These are phyloP conservation scores for Dillenia suffruticosa DNA, from an alignment of 164 flowering plant genomes.

Conservation along the genomic window DNA sequence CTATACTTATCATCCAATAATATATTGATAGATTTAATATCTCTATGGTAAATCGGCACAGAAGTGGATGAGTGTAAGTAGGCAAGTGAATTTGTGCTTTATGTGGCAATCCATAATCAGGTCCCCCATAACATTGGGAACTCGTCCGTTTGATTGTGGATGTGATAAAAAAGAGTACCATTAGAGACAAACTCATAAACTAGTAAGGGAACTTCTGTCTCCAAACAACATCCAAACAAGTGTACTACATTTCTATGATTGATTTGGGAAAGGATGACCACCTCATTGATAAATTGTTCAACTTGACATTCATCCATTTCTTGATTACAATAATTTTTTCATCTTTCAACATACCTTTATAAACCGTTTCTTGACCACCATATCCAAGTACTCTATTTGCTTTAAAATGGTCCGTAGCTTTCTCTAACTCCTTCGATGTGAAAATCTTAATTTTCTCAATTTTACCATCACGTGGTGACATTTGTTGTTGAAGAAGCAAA, in stretches of 20 bases:
- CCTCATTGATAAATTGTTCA: not conserved
- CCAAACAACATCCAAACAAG: conserved; percentile 6
- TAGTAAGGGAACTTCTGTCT: conserved; percentile 3
- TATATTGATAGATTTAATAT: not conserved
- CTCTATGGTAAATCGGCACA: conserved; percentile 3
- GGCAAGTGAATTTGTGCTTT: not conserved
- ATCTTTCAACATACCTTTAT: not conserved
- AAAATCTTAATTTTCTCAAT: not conserved
- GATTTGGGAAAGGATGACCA: not conserved
- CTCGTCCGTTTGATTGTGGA: too few species aligned
- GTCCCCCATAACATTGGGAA: not conserved
- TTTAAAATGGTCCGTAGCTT: conserved; percentile 2
- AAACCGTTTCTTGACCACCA: not conserved
- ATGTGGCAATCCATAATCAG: conserved; percentile 1
- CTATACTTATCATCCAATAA: not conserved
- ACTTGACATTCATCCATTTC: not conserved
- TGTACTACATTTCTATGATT: conserved; percentile 9
- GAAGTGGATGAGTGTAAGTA: conserved; percentile 3
- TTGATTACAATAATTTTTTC: not conserved
- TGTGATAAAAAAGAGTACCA: not conserved
- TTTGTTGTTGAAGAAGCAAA: too few species aligned
- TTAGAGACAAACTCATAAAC: conserved; percentile 3
- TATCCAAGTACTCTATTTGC: not conserved
- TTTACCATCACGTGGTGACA: too few species aligned
- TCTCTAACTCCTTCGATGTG: not conserved